These are phyloP conservation scores for Staphylotrichum longicolle DNA, from an alignment of 495 filamentous ascomycete species.

Conservation along the genomic window DNA sequence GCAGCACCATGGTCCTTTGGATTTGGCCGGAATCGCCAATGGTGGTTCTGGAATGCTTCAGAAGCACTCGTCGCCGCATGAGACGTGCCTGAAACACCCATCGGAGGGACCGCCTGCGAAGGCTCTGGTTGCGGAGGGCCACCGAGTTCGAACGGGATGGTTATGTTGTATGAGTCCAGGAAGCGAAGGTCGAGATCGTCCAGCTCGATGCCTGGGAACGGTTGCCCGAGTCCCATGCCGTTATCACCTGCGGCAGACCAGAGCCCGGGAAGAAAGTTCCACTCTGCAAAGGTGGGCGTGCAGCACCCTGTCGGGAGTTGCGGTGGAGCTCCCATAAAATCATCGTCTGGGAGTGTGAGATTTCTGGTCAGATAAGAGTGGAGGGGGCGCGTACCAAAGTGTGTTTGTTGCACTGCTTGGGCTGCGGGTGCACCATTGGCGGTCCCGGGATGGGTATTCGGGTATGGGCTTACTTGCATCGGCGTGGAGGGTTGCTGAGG, in stretches of 20 bases:
- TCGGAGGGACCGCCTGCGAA: background rate
- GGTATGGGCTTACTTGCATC: background rate
- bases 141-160: constrained; percentile 8
- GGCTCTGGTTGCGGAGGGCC: background rate
- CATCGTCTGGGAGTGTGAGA: background rate
- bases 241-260: constrained; percentile 10
- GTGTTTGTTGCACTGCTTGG: background rate
- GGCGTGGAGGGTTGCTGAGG: background rate
- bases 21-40: constrained; percentile 19
- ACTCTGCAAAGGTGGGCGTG: constrained; percentile 9
- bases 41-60: constrained; percentile 15
- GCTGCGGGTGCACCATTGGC: background rate
- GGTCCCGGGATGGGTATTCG: background rate
- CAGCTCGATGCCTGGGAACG: constrained; percentile 13
- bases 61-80: background rate
- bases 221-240: background rate
- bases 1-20: constrained; percentile 10
- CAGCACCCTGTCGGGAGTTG: constrained; percentile 4
- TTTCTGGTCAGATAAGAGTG: background rate
- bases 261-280: constrained; percentile 18
- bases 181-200: constrained; percentile 19
- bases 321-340: constrained; percentile 1
- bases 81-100: background rate
- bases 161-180: constrained; percentile 16
- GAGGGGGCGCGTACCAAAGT: constrained; percentile 1